These are phyloP conservation scores for Melaleuca alternifolia DNA, from an alignment of 345 rosid species.

Conservation along the genomic window DNA sequence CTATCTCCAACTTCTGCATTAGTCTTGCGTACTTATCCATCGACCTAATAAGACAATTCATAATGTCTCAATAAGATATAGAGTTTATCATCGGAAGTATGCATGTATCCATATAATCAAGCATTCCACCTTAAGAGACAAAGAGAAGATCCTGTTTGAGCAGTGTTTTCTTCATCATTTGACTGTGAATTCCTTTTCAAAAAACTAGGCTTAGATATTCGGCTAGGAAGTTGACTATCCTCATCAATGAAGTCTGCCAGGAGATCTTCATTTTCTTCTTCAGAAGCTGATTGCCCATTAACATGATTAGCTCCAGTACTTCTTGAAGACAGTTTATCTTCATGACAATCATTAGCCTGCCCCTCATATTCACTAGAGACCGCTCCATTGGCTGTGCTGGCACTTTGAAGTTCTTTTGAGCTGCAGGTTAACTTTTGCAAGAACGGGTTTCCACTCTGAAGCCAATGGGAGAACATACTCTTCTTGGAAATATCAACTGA, in stretches of 20 bases:
- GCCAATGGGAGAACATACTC: constrained; percentile 79
- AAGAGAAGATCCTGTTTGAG: constrained; percentile 95
- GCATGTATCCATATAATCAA: background rate
- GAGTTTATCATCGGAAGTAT: background rate
- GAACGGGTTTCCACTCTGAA: constrained; percentile 78
- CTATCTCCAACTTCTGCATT: constrained; percentile 94
- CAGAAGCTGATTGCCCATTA: constrained; percentile 51
- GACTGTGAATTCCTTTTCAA: constrained; percentile 28
- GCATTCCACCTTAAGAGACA: constrained; percentile 76
- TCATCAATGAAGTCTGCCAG: constrained; percentile 97
- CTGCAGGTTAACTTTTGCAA: constrained; percentile 32
- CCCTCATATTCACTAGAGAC: constrained; percentile 39
- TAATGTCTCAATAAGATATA: background rate
- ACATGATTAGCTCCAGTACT: constrained; percentile 20
- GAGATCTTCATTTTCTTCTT: constrained; percentile 96
- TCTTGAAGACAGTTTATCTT: constrained; percentile 26
- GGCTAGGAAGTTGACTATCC: constrained; percentile 97
- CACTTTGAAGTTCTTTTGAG: constrained; percentile 34
- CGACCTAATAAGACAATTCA: constrained; percentile 40
- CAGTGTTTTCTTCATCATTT: constrained; percentile 54
- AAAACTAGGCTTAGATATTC: constrained; percentile 47
- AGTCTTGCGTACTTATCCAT: constrained; percentile 99
- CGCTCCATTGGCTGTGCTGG: constrained; percentile 30
- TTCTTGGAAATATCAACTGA: constrained; percentile 29
- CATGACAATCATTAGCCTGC: constrained; percentile 15